Evolutionary conservation across 495 filamentous ascomycete species (phyloP).

Genomic region (Podospora pseudocomata): DNA sequence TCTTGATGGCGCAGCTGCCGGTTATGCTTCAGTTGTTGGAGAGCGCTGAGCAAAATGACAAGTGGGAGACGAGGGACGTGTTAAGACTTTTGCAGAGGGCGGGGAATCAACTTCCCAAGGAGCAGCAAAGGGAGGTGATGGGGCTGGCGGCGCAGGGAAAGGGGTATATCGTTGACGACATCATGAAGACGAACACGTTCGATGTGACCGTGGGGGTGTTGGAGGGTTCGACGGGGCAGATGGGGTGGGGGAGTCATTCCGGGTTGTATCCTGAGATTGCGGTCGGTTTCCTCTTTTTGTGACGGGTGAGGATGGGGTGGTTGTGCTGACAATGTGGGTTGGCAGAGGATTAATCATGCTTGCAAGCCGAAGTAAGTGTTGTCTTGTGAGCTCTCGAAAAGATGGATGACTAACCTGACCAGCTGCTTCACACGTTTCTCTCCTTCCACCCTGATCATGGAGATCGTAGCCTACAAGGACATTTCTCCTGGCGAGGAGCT

Average conservation of each 20-base stretch:
- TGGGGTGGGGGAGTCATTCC: constrained; percentile 19
- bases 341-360: constrained; percentile 34
- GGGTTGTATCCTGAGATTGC: constrained; percentile 32
- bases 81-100: constrained; percentile 27
- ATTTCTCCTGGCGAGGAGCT: constrained; percentile 32
- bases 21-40: constrained; percentile 26
- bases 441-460: constrained; percentile 28
- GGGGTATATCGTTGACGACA: constrained; percentile 32
- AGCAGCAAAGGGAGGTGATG: constrained; percentile 11
- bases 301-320: background rate
- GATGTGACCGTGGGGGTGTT: constrained; percentile 22
- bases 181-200: constrained; percentile 34
- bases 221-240: background rate
- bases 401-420: background rate
- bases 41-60: background rate
- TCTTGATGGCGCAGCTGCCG: constrained; percentile 24
- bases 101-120: constrained; percentile 16
- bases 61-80: constrained; percentile 24
- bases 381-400: background rate
- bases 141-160: constrained; percentile 13
- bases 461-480: constrained; percentile 32
- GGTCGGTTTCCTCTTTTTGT: constrained; percentile 21
- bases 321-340: background rate
- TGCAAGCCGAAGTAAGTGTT: constrained; percentile 33
- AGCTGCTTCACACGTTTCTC: constrained; percentile 27